phyloP scores from a whole-genome alignment of 2,329 filamentous ascomycete genomes.

The Scedosporium aurantiacum region DNA sequence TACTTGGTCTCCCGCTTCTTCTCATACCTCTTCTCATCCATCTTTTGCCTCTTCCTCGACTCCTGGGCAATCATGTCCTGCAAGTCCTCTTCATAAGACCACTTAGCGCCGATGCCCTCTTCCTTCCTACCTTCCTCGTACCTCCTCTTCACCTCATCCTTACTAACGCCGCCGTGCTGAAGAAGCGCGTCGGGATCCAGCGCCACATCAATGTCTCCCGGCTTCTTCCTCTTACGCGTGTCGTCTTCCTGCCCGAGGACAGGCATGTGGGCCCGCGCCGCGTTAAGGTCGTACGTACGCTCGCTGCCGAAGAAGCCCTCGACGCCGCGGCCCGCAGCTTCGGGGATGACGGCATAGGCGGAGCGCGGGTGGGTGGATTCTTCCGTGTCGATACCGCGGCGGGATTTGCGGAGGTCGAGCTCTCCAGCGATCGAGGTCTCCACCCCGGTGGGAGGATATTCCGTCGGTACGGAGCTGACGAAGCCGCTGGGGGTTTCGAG shows the following conservation, averaged over 20 bases:
- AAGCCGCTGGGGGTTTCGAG: conserved; percentile 74
- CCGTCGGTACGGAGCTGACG: conserved; percentile 68
- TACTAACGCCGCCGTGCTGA: conserved; percentile 65
- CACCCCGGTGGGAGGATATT: conserved; percentile 56
- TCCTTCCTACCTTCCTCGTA: conserved; percentile 65
- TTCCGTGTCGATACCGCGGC: conserved; percentile 79
- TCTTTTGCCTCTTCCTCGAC: conserved; percentile 79
- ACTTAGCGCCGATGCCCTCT: conserved; percentile 56
- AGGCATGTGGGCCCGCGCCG: conserved; percentile 42
- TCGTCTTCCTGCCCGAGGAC: conserved; percentile 75
- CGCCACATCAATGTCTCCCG: conserved; percentile 85
- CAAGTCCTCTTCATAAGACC: conserved; percentile 74
- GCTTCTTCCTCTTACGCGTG: conserved; percentile 80
- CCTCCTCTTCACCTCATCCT: conserved; percentile 68
- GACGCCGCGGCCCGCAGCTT: conserved; percentile 53
- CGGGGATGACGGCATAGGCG: conserved; percentile 82
- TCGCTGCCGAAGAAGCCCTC: conserved; percentile 96
- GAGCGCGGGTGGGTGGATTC: conserved; percentile 62
- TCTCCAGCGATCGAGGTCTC: conserved; percentile 73
- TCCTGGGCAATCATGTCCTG: conserved; percentile 95
- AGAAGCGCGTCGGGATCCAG: conserved; percentile 76
- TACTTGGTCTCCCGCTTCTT: conserved; percentile 50
- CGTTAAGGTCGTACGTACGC: conserved; percentile 77
- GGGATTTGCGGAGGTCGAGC: conserved; percentile 77
- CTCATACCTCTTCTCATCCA: conserved; percentile 67